These are phyloP conservation scores for Sphaerostilbella broomeana DNA, from an alignment of 2,329 filamentous ascomycete genomes.

Conservation along the genomic window DNA sequence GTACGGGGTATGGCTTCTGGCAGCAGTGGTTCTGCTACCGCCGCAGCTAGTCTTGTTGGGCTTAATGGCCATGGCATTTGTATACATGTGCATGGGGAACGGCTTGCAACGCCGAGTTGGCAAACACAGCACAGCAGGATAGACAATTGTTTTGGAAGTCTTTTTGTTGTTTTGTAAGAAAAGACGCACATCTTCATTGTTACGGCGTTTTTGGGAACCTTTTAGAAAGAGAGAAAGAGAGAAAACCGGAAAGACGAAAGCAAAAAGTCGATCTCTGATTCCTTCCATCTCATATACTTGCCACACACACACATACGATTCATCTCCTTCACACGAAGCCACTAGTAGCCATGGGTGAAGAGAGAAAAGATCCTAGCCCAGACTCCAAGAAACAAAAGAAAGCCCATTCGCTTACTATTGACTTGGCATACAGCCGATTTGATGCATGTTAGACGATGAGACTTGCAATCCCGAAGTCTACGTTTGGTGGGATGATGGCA, in stretches of 20 bases:
- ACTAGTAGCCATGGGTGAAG: too few relatives aligned
- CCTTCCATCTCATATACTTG: slow-evolving; percentile 2
- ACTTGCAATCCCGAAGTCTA: too few relatives aligned
- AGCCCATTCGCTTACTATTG: too few relatives aligned
- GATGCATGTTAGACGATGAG: too few relatives aligned
- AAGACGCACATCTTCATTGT: slow-evolving; percentile 21
- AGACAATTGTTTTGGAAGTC: slow-evolving; percentile 17
- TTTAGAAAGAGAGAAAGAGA: slow-evolving; percentile 18
- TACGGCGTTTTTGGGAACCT: slow-evolving; percentile 25
- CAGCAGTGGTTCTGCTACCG: slow-evolving; percentile 42
- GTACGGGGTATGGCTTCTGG: slow-evolving; percentile 36
- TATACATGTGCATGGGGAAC: slow-evolving; percentile 35
- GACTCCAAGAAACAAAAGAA: too few relatives aligned
- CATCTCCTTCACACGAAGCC: too few relatives aligned
- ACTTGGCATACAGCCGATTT: too few relatives aligned
- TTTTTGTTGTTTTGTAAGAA: slow-evolving; percentile 11
- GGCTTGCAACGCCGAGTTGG: slow-evolving; percentile 17
- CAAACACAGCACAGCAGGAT: slow-evolving; percentile 19
- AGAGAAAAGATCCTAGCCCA: too few relatives aligned
- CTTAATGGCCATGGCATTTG: slow-evolving; percentile 28
- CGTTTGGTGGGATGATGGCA: not conserved
- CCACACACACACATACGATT: too few relatives aligned
- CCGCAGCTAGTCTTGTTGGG: slow-evolving; percentile 33
- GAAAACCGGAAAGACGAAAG: slow-evolving; percentile 7
- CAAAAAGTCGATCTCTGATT: slow-evolving; percentile 9